A percentile compares a stretch with the other conserved stretches of the same genome.
Conservation (phyloP, 768 basidiomycete species). For the Tulasnella sp. region DNA sequence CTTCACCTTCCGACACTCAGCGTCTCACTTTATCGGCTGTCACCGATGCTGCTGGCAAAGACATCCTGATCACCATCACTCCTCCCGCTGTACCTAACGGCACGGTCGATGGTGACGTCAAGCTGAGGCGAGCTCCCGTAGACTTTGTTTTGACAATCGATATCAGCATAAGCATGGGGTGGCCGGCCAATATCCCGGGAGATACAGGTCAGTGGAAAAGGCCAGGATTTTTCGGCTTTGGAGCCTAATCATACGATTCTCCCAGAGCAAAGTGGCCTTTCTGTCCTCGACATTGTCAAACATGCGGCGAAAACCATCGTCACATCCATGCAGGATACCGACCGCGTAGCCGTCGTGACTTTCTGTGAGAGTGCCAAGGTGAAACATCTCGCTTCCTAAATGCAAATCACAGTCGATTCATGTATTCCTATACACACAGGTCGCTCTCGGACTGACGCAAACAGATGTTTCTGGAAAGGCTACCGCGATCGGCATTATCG, state of each 20-base stretch:
- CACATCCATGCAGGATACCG: constrained; percentile 7
- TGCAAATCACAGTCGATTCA: neutral
- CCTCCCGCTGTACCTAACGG: neutral
- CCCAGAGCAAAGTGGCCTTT: constrained; percentile 11
- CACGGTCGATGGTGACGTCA: neutral
- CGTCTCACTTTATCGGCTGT: neutral
- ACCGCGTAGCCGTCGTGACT: constrained; percentile 18
- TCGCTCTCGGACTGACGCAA: constrained; percentile 12
- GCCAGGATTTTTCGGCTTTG: neutral
- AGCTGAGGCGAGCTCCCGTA: constrained; percentile 14
- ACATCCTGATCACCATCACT: constrained; percentile 5
- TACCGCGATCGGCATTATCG: neutral
- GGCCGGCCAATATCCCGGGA: constrained; percentile 15
- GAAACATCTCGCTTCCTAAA: neutral
- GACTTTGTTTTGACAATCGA: constrained; percentile 19
- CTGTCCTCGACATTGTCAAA: constrained; percentile 18
- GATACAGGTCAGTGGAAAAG: constrained; percentile 8
- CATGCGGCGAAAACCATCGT: constrained; percentile 18
- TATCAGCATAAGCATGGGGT: constrained; percentile 16
- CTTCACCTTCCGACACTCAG: neutral
- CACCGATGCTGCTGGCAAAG: neutral
- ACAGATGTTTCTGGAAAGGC: constrained; percentile 14
- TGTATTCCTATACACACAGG: neutral
- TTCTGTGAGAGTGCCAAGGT: constrained; percentile 14
- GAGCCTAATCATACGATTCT: too few species aligned